phyloP scores from a whole-genome alignment of 163 green algal genomes.

The Scenedesmus sp. region DNA sequence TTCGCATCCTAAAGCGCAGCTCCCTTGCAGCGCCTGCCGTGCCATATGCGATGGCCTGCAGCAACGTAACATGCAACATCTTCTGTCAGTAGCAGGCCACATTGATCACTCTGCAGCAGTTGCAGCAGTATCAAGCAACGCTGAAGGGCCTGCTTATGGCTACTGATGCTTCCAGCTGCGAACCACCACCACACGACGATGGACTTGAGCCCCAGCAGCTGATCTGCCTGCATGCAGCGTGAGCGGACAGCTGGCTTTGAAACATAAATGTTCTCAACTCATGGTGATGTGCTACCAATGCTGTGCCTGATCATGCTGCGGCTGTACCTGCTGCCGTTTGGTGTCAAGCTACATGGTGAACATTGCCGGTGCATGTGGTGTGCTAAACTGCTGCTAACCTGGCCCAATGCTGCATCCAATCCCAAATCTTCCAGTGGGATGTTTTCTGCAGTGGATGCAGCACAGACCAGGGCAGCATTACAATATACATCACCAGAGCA shows the following conservation, averaged over 20 bases:
- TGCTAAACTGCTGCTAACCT: slow-evolving; percentile 35
- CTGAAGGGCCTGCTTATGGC: background rate
- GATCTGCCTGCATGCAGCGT: background rate
- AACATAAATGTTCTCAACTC: too few species aligned
- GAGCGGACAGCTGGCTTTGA: background rate
- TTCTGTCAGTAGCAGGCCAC: background rate
- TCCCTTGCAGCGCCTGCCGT: slow-evolving; percentile 24
- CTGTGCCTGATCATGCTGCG: background rate
- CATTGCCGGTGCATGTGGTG: background rate
- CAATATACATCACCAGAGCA: background rate
- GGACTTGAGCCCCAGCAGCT: background rate
- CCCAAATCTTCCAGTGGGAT: slow-evolving; percentile 45
- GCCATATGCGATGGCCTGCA: slow-evolving; percentile 38
- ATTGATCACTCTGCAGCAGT: background rate
- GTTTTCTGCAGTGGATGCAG: slow-evolving; percentile 19
- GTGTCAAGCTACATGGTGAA: background rate
- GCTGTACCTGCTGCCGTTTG: background rate
- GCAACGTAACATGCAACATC: background rate
- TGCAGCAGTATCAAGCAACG: background rate
- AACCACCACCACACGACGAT: background rate
- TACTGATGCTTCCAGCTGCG: background rate
- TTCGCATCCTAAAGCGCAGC: slow-evolving; percentile 9
- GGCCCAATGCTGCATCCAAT: slow-evolving; percentile 5
- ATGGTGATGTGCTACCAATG: background rate
- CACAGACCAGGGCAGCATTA: background rate